phyloP scores from a whole-genome alignment of 331 rosid species.

The Rhamnella rubrinervis region DNA sequence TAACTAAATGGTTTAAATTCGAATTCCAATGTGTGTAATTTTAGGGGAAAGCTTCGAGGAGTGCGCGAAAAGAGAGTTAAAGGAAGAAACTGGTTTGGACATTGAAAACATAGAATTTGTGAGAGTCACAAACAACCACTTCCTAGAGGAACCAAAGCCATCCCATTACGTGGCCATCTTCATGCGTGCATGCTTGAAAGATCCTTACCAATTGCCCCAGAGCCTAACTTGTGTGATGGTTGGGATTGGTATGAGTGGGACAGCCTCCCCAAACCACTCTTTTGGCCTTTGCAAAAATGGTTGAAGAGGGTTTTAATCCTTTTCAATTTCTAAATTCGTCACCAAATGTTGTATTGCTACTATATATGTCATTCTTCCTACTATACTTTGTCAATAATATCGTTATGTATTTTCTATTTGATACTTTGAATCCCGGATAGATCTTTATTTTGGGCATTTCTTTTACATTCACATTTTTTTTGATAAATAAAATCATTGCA shows the following conservation, averaged over 20 bases:
- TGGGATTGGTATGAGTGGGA: conserved; percentile 80
- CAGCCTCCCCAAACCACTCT: conserved; percentile 58
- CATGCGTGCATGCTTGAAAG: conserved; percentile 38
- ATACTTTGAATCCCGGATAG: too few species aligned
- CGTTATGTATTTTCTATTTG: too few species aligned
- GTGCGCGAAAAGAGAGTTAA: conserved; percentile 68
- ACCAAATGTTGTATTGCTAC: background rate
- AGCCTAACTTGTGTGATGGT: conserved; percentile 63
- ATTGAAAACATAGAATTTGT: conserved; percentile 40
- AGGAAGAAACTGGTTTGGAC: conserved; percentile 71
- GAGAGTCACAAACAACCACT: conserved; percentile 55
- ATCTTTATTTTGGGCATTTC: too few species aligned
- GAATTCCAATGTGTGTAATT: background rate
- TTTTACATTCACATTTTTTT: too few species aligned
- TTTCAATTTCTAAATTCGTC: conserved; percentile 18
- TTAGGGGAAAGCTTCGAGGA: conserved; percentile 80
- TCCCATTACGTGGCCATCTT: conserved; percentile 59
- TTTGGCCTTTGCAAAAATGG: conserved; percentile 61
- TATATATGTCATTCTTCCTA: too few species aligned
- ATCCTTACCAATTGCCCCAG: conserved; percentile 43
- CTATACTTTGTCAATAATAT: too few species aligned
- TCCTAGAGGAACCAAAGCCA: conserved; percentile 43
- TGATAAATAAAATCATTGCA: too few species aligned
- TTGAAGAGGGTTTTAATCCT: conserved; percentile 49
- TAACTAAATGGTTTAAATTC: too few species aligned